These are phyloP conservation scores for Tulasnella sp. DNA, from an alignment of 768 basidiomycete genomes.

Conservation along the genomic window DNA sequence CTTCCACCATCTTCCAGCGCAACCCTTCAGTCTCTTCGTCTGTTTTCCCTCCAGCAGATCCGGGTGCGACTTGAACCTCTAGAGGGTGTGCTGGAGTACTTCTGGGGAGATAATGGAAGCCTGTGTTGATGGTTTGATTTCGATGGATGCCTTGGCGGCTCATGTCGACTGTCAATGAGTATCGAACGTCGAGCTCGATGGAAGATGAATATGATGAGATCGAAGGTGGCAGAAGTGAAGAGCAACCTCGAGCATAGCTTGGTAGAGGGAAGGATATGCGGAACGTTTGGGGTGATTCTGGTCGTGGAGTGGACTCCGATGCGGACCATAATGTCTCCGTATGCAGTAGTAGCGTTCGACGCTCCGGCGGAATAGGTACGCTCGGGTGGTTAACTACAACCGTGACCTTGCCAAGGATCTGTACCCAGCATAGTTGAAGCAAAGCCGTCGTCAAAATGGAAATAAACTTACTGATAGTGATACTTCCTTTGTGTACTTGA, in stretches of 20 bases:
- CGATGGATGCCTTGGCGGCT: slow-evolving; percentile 9
- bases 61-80: neutral
- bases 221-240: slow-evolving; percentile 8
- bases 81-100: neutral
- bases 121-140: slow-evolving; percentile 7
- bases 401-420: slow-evolving; percentile 19
- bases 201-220: neutral
- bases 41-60: slow-evolving; percentile 4
- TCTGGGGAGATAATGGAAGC: slow-evolving; percentile 14
- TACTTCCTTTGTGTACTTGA: slow-evolving; percentile 18
- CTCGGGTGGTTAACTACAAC: neutral
- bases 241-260: slow-evolving; percentile 10
- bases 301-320: neutral
- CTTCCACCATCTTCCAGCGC: slow-evolving; percentile 19
- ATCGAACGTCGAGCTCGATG: slow-evolving; percentile 17
- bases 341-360: neutral
- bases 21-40: neutral
- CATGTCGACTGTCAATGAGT: slow-evolving; percentile 14
- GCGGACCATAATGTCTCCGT: slow-evolving; percentile 3
- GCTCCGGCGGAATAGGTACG: slow-evolving; percentile 1
- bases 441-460: neutral
- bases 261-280: slow-evolving; percentile 20
- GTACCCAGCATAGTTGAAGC: neutral
- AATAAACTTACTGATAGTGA: neutral
- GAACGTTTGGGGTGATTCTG: slow-evolving; percentile 1